Evolutionary conservation across 83 land plant genomes (phyloP).

Genomic region (Isoetes engelmannii): DNA sequence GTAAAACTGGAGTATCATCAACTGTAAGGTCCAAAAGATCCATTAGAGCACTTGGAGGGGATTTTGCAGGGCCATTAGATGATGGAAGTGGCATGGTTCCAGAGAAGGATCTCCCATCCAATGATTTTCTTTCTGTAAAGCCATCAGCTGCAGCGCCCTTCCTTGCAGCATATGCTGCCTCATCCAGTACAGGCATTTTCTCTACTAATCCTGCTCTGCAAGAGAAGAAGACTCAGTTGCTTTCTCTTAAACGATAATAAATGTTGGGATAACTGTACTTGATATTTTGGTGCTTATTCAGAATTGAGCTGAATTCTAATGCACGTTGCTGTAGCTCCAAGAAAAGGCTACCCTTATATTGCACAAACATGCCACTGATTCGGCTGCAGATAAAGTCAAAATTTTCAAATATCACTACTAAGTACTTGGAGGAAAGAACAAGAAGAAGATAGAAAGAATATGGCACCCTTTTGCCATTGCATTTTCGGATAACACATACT

Average conservation of each 20-base stretch:
- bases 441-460: background rate
- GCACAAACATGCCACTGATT: constrained; percentile 48
- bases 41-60: constrained; percentile 53
- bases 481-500: constrained; percentile 30
- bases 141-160: constrained; percentile 47
- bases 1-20: constrained; percentile 55
- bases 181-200: constrained; percentile 93
- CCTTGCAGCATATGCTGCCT: constrained; percentile 59
- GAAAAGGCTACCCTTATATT: constrained; percentile 61
- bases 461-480: background rate
- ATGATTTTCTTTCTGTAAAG: background rate
- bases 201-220: constrained; percentile 76
- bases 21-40: constrained; percentile 78
- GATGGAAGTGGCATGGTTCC: constrained; percentile 10
- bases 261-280: constrained; percentile 39
- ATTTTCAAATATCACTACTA: background rate
- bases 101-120: background rate
- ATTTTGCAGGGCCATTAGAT: constrained; percentile 67
- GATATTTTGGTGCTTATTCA: constrained; percentile 72
- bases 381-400: constrained; percentile 45
- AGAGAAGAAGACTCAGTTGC: background rate
- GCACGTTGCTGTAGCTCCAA: constrained; percentile 94
- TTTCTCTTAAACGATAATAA: no score
- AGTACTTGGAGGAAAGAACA: background rate
- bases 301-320: constrained; percentile 77